Evolutionary conservation across 1,284 basidiomycete species (phyloP).

Genomic region (Fistulinella staudtii): DNA sequence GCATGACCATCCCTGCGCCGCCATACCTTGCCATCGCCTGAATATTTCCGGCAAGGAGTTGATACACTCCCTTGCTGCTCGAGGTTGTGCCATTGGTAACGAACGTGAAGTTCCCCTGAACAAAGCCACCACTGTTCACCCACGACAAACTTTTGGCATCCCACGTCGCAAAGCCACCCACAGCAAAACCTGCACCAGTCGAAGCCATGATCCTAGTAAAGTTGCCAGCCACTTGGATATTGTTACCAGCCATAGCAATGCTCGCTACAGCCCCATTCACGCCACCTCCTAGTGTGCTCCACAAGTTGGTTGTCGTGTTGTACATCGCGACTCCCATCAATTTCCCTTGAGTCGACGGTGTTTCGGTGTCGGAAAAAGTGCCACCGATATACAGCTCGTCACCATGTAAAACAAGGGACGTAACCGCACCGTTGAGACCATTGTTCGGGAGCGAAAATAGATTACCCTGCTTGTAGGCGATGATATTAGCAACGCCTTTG

Average conservation of each 20-base stretch:
- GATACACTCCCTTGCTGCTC: constrained; percentile 34
- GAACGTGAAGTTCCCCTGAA: constrained; percentile 72
- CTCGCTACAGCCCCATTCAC: constrained; percentile 72
- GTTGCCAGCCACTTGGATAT: constrained; percentile 69
- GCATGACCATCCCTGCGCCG: constrained; percentile 66
- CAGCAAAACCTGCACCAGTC: constrained; percentile 37
- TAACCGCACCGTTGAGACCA: constrained; percentile 75
- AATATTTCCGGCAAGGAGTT: constrained; percentile 67
- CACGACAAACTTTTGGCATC: constrained; percentile 61
- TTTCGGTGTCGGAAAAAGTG: constrained; percentile 69
- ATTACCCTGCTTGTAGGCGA: constrained; percentile 61
- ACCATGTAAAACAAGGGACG: constrained; percentile 58
- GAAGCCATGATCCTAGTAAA: constrained; percentile 58
- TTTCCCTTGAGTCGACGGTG: constrained; percentile 48
- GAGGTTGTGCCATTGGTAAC: constrained; percentile 57
- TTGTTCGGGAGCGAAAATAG: constrained; percentile 52
- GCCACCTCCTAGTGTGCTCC: constrained; percentile 72
- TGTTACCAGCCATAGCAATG: constrained; percentile 49
- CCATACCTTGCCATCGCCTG: constrained; percentile 55
- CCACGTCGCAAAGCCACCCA: constrained; percentile 77
- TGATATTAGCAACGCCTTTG: constrained; percentile 65
- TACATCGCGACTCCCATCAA: constrained; percentile 74
- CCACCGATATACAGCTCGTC: constrained; percentile 81
- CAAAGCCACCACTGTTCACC: constrained; percentile 70
- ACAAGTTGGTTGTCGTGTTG: constrained; percentile 62